Conservation (phyloP, 2,329 filamentous ascomycete species). For the Talaromyces sp. region DNA sequence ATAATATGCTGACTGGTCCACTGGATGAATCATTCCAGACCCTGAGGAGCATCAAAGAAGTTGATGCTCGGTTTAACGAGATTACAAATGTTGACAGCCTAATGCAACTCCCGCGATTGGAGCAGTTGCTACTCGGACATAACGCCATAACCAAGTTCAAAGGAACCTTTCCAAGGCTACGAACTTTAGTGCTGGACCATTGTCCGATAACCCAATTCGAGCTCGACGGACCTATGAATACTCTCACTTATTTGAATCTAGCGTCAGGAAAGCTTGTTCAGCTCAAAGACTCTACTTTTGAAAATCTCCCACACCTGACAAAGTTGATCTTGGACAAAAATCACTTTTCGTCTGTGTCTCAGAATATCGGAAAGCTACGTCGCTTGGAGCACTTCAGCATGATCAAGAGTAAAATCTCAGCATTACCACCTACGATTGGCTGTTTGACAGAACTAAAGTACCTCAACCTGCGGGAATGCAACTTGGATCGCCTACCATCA, state of each 20-base stretch:
- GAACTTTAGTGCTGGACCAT: constrained; percentile 83
- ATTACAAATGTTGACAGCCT: constrained; percentile 86
- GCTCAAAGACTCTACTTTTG: constrained; percentile 79
- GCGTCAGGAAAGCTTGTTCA: constrained; percentile 88
- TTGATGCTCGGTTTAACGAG: constrained; percentile 90
- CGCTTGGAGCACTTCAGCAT: constrained; percentile 90
- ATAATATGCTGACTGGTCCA: constrained; percentile 76
- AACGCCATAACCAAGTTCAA: constrained; percentile 88
- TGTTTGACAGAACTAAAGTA: constrained; percentile 78
- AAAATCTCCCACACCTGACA: constrained; percentile 79
- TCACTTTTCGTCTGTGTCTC: constrained; percentile 85
- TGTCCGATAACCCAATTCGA: constrained; percentile 95
- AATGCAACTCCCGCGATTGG: constrained; percentile 75
- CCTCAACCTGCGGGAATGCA: constrained; percentile 89
- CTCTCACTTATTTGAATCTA: constrained; percentile 79
- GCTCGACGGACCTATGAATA: constrained; percentile 69
- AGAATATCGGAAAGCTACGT: constrained; percentile 76
- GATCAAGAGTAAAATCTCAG: constrained; percentile 81
- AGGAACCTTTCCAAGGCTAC: constrained; percentile 79
- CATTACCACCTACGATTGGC: constrained; percentile 81
- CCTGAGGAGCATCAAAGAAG: constrained; percentile 74
- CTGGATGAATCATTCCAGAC: constrained; percentile 69
- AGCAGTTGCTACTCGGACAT: constrained; percentile 85
- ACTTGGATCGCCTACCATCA: constrained; percentile 78
- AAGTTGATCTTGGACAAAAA: constrained; percentile 90